Evolutionary conservation across 2,329 filamentous ascomycete species (phyloP), one percentile per base, ranked within the genome.

Genomic region (Metarhizium guizhouense): DNA sequence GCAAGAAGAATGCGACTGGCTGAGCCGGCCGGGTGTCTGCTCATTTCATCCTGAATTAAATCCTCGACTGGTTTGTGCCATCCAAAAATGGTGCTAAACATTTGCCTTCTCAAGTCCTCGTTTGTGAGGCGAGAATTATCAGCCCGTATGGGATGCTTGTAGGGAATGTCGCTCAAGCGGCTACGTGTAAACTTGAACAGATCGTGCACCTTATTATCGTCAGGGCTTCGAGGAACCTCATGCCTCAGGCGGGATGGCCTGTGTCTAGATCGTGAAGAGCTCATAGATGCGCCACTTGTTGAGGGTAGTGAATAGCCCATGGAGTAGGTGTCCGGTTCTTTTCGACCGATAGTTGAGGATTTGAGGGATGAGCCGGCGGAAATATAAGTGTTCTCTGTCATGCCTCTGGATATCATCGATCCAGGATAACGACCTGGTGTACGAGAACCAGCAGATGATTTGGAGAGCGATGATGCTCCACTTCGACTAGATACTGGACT

Each of bases 21-120:
- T 5, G 90, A 93, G 6, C 88, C 87, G 3, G 79, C 71, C 2
- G 83, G 78, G 65, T 96, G 90, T 20, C 86, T 81, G 58, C 78
- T 80, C 74, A 95, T 78, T 69, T 99, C 94, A 68, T 97, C 92
- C 10, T 85, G 82, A 54, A 99, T 83, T 51, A 99, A 73, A 48
- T 86, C 85, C 49, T 90, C 81, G 45, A 93, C 85, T 62, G 95
- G 90, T 55, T 86, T 85, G 53, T 93, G 86, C 92, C 94, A 99
- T 3, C 94, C 94, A 69, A 99, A 99, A 2, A 99, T 91, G 6
- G 92, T 87, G 62, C 81, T 89, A 4, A 99, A 79, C 92, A 99
- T 96, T 69, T 96, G 92, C 50, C 81, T 81, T 51, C 93, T 85
- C 48, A 96, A 79, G 61, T 95, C 86, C 62, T 96, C 87, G 58